Evolutionary conservation across 805 yeast species (phyloP).

Genomic region (Metschnikowia continentalis): DNA sequence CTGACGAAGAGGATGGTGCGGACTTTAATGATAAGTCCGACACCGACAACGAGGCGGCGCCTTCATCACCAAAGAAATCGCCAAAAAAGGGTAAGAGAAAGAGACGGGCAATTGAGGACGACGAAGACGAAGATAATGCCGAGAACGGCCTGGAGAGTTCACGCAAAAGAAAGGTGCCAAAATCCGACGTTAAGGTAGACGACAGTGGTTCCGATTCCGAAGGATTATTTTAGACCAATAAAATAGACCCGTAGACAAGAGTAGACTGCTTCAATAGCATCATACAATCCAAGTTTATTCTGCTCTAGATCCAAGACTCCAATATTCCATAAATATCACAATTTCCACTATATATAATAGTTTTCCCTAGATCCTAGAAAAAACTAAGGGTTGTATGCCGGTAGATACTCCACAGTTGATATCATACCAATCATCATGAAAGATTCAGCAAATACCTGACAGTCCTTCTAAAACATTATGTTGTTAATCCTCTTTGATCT

Average conservation of each 20-base stretch:
- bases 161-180: conserved; percentile 22
- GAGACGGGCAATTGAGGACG: conserved; percentile 33
- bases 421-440: too few species aligned
- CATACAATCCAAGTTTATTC: too few species aligned
- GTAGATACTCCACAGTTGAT: too few species aligned
- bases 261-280: too few species aligned
- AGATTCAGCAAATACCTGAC: too few species aligned
- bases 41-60: conserved; percentile 6
- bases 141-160: conserved; percentile 18
- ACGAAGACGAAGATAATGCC: conserved; percentile 24
- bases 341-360: too few species aligned
- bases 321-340: too few species aligned
- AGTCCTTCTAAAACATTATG: too few species aligned
- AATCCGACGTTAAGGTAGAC: conserved; percentile 34
- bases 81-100: conserved; percentile 19
- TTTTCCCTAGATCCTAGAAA: too few species aligned
- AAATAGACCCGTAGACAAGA: neutral
- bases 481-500: neutral
- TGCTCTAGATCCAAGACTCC: too few species aligned
- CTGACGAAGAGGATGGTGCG: conserved; percentile 28
- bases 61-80: conserved; percentile 5
- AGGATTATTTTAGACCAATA: conserved; percentile 12
- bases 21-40: conserved; percentile 19
- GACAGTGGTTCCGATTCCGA: conserved; percentile 46
- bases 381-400: too few species aligned